These are phyloP conservation scores for Solanum neorickii DNA, from an alignment of 257 asterid species.

Conservation along the genomic window DNA sequence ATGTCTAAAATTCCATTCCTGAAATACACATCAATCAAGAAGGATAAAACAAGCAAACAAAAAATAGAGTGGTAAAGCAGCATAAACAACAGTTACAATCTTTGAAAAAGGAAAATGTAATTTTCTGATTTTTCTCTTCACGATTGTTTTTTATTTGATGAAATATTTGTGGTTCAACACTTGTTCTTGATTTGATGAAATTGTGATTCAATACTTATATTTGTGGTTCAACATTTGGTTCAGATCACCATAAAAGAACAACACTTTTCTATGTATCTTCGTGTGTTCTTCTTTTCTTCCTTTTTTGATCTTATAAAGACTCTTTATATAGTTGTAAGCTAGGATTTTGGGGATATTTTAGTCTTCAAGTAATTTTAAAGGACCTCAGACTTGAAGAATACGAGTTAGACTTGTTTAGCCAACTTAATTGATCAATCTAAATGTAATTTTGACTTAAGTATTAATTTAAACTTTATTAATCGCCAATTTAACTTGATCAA, in stretches of 20 bases:
- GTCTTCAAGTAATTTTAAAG: not conserved
- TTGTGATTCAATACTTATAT: too few relatives aligned
- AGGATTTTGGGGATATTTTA: not conserved
- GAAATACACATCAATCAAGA: too few relatives aligned
- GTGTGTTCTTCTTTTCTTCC: too few relatives aligned
- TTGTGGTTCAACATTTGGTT: too few relatives aligned
- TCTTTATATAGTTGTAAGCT: fast-evolving
- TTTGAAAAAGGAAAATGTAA: too few relatives aligned
- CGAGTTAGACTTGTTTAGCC: not conserved
- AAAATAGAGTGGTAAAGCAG: fast-evolving
- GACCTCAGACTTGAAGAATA: not conserved
- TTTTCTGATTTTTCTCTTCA: too few relatives aligned
- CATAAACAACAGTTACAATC: not conserved
- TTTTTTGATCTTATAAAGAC: too few relatives aligned
- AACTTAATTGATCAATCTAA: fast-evolving
- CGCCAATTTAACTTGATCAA: fast-evolving
- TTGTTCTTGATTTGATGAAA: too few relatives aligned
- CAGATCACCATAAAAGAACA: too few relatives aligned
- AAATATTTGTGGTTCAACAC: too few relatives aligned
- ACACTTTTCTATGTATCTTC: fast-evolving
- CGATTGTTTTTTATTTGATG: too few relatives aligned
- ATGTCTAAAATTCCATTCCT: not conserved
- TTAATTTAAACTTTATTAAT: not conserved
- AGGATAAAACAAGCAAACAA: not conserved
- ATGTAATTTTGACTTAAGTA: too few relatives aligned